Percentiles rank a stretch among this genome's conserved stretches.
Evolutionary conservation across 2,329 filamentous ascomycete species (phyloP).

Genomic region (Bipolaris oryzae): DNA sequence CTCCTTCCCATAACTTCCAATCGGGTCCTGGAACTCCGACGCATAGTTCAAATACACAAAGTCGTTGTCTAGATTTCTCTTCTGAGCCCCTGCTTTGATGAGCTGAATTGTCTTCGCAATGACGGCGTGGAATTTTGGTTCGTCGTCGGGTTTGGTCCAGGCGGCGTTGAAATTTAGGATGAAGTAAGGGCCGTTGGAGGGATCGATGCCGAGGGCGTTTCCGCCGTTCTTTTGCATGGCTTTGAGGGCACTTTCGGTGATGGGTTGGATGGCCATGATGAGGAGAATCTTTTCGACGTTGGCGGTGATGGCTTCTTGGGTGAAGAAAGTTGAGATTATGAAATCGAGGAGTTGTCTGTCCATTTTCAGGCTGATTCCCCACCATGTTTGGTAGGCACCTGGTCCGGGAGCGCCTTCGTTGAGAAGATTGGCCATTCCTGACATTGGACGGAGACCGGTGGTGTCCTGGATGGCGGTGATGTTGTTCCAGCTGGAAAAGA

Average conservation of each 20-base stretch:
- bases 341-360: constrained; percentile 19
- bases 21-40: constrained; percentile 47
- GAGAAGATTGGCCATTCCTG: constrained; percentile 23
- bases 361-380: constrained; percentile 29
- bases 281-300: constrained; percentile 25
- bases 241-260: constrained; percentile 16
- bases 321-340: constrained; percentile 21
- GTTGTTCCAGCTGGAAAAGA: constrained; percentile 31
- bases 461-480: constrained; percentile 30
- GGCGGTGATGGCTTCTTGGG: constrained; percentile 18
- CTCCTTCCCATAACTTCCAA: constrained; percentile 48
- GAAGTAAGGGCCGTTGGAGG: constrained; percentile 22
- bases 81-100: constrained; percentile 14
- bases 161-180: constrained; percentile 20
- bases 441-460: constrained; percentile 28
- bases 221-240: constrained; percentile 29
- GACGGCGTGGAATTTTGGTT: constrained; percentile 14
- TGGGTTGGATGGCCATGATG: constrained; percentile 23
- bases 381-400: constrained; percentile 24
- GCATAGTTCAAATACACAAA: constrained; percentile 26
- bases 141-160: constrained; percentile 15
- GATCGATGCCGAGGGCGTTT: constrained; percentile 32
- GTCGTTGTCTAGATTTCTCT: constrained; percentile 14
- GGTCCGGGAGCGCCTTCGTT: constrained; percentile 16
- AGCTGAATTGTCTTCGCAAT: constrained; percentile 12